A percentile compares a stretch with the other conserved stretches of the same genome.
These are phyloP conservation scores for Exophiala sp. DNA, from an alignment of 2,329 filamentous ascomycete species.

Conservation along the genomic window DNA sequence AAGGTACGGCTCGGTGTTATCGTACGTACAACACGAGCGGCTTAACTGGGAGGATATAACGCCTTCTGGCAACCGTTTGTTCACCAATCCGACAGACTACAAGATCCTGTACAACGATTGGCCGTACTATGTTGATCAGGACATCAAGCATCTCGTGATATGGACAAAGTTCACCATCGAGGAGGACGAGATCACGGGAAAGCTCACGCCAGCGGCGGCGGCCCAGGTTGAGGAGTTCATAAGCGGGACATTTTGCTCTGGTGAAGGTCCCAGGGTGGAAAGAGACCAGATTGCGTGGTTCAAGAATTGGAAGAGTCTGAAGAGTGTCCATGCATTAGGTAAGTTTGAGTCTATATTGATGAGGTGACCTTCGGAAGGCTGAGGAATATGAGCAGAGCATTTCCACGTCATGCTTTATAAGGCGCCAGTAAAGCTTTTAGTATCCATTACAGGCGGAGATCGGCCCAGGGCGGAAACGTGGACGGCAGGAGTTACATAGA, in stretches of 20 bases:
- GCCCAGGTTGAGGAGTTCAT: conserved; percentile 69
- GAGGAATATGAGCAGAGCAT: conserved; percentile 59
- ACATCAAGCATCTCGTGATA: conserved; percentile 80
- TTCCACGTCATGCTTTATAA: conserved; percentile 90
- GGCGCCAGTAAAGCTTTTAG: conserved; percentile 67
- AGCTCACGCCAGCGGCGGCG: conserved; percentile 63
- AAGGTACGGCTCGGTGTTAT: conserved; percentile 71
- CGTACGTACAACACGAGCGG: conserved; percentile 68
- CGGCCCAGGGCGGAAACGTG: conserved; percentile 55
- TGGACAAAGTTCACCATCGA: conserved; percentile 87
- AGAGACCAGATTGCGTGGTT: conserved; percentile 72
- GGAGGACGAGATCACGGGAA: conserved; percentile 63
- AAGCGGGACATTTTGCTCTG: conserved; percentile 58
- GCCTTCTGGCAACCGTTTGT: conserved; percentile 38
- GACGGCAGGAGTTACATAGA: neutral
- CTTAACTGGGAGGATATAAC: conserved; percentile 61
- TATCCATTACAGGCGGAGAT: conserved; percentile 69
- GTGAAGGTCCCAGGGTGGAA: conserved; percentile 21
- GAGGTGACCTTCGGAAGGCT: conserved; percentile 1
- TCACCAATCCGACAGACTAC: conserved; percentile 44
- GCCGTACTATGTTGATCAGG: conserved; percentile 79
- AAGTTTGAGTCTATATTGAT: neutral
- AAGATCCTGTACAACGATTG: conserved; percentile 86
- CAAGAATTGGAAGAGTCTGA: conserved; percentile 83
- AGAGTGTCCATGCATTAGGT: conserved; percentile 72